These are phyloP conservation scores for Tilletia caries DNA, from an alignment of 1,284 basidiomycete species.

Conservation along the genomic window DNA sequence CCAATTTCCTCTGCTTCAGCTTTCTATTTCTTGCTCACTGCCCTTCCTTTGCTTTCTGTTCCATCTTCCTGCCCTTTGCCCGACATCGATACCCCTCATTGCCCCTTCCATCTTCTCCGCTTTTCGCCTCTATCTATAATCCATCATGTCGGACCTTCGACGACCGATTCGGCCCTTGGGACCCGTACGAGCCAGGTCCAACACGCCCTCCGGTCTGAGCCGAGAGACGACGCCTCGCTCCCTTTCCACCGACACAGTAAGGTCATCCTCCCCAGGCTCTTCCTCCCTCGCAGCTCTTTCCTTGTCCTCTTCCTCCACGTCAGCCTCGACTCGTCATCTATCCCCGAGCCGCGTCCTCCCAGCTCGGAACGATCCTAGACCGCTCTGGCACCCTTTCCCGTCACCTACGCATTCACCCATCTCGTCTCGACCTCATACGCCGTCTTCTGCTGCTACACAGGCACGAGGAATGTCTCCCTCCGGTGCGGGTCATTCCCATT, in stretches of 20 bases:
- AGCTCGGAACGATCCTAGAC: background rate
- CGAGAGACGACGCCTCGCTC: background rate
- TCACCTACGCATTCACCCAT: background rate
- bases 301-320: too few species aligned
- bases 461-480: background rate
- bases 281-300: too few species aligned
- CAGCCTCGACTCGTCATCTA: background rate
- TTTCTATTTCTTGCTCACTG: too few species aligned
- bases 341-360: background rate
- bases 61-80: too few species aligned
- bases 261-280: too few species aligned
- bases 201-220: background rate
- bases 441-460: background rate
- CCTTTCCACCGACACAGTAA: too few species aligned
- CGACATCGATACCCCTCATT: too few species aligned
- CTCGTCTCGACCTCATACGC: background rate
- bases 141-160: background rate
- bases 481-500: too few species aligned
- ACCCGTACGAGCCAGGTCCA: background rate
- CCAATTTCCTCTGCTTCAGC: too few species aligned
- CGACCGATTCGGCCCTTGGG: background rate
- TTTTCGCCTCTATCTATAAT: too few species aligned
- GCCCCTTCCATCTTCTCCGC: too few species aligned
- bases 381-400: conserved; percentile 3
- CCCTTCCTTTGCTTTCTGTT: too few species aligned